Conservation (phyloP, 73 alveolate genomes). For the Urostyla sp. region DNA sequence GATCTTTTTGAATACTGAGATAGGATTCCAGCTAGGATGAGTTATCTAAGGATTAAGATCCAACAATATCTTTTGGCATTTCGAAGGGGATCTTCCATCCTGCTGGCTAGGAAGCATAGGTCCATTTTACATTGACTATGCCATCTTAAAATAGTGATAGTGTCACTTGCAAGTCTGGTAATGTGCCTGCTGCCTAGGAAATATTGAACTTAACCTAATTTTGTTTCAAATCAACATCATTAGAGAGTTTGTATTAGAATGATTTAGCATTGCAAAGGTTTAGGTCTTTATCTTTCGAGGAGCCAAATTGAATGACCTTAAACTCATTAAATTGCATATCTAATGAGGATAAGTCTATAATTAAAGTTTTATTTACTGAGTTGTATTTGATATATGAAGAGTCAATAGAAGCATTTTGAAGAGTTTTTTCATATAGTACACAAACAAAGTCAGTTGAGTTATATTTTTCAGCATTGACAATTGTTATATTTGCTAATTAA, state of each 20-base stretch:
- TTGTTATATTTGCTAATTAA: not conserved
- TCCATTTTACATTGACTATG: constrained; percentile 47
- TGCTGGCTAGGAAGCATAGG: constrained; percentile 6
- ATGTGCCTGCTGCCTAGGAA: not conserved
- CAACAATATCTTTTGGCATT: constrained; percentile 33
- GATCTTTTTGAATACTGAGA: constrained; percentile 2
- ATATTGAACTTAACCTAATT: not conserved
- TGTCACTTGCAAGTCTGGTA: constrained; percentile 4
- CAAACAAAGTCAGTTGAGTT: constrained; percentile 28
- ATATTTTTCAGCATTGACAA: constrained; percentile 40
- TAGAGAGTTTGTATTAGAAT: not conserved
- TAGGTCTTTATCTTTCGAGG: not conserved
- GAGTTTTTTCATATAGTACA: not conserved
- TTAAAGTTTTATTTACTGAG: too few species aligned
- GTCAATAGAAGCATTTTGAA: not conserved
- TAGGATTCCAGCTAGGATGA: not conserved
- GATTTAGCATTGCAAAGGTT: constrained; percentile 6
- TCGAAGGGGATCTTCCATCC: constrained; percentile 4
- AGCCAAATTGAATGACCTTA: constrained; percentile 4
- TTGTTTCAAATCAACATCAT: not conserved
- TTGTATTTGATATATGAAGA: too few species aligned
- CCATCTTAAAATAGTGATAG: constrained; percentile 13
- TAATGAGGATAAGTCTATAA: too few species aligned
- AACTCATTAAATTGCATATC: not conserved
- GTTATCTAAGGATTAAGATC: not conserved